Evolutionary conservation across 1,139 yeast species (phyloP).

Genomic region (Scheffersomyces stambukii): DNA sequence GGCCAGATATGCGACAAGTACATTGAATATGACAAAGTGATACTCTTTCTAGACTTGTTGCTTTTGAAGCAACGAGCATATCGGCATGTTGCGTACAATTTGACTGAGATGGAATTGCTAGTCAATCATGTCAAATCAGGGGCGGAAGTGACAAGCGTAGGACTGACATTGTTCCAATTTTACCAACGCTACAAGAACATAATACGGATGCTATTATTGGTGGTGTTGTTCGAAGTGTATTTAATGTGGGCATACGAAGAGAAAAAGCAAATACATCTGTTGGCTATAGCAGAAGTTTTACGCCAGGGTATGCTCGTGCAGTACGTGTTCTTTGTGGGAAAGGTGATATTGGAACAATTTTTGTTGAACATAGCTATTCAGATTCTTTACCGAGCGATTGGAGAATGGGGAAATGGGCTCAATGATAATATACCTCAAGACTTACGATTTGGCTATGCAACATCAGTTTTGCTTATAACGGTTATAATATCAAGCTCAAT

Average conservation of each 20-base stretch:
- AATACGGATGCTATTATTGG: slow-evolving; percentile 54
- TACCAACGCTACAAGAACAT: slow-evolving; percentile 19
- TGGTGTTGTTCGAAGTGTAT: slow-evolving; percentile 85
- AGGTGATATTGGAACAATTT: slow-evolving; percentile 57
- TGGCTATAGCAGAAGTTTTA: slow-evolving; percentile 31
- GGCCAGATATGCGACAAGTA: slow-evolving; percentile 80
- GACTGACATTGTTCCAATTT: neutral
- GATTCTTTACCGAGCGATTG: slow-evolving; percentile 26
- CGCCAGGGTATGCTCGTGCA: slow-evolving; percentile 49
- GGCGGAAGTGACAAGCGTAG: neutral
- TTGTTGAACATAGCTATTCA: slow-evolving; percentile 52
- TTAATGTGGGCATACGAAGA: slow-evolving; percentile 91
- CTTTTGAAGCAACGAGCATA: slow-evolving; percentile 86
- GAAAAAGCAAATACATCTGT: slow-evolving; percentile 34
- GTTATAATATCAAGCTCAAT: slow-evolving; percentile 73
- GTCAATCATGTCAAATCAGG: slow-evolving; percentile 14
- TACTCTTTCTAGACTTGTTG: slow-evolving; percentile 77
- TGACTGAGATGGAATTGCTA: slow-evolving; percentile 38
- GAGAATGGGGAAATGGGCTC: slow-evolving; percentile 25
- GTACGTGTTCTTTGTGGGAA: slow-evolving; percentile 61
- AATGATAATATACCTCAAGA: slow-evolving; percentile 16
- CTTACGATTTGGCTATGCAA: slow-evolving; percentile 22
- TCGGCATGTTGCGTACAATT: slow-evolving; percentile 80
- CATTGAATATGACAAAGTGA: slow-evolving; percentile 83
- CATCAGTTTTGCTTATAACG: slow-evolving; percentile 55